A percentile compares a stretch with the other conserved stretches of the same genome.
phyloP scores from a whole-genome alignment of 495 filamentous ascomycete species.

The Sordaria brevicollis region DNA sequence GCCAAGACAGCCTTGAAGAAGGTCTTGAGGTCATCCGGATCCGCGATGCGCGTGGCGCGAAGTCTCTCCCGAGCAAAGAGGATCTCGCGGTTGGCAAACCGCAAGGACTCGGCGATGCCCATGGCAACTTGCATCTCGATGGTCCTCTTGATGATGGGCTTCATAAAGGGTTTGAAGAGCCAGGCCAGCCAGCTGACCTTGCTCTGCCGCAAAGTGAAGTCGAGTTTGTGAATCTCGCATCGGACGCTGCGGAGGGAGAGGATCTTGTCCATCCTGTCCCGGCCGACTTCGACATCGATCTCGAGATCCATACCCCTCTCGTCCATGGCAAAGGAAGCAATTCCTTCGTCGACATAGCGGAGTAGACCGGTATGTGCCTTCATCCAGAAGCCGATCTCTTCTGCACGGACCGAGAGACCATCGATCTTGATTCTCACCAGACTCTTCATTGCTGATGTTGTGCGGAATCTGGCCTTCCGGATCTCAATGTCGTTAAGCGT shows the following conservation, averaged over 20 bases:
- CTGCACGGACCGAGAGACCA: constrained; percentile 70
- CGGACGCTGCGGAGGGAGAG: constrained; percentile 64
- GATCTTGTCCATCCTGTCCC: constrained; percentile 65
- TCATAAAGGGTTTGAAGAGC: constrained; percentile 77
- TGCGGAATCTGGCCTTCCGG: constrained; percentile 64
- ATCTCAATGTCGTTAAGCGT: constrained; percentile 82
- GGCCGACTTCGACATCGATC: constrained; percentile 69
- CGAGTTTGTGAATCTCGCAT: constrained; percentile 77
- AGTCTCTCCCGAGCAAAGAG: constrained; percentile 79
- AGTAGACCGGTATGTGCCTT: constrained; percentile 56
- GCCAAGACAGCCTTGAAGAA: constrained; percentile 76
- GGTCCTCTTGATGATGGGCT: constrained; percentile 65
- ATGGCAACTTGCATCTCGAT: constrained; percentile 70
- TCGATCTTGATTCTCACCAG: constrained; percentile 65
- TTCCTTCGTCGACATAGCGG: constrained; percentile 66
- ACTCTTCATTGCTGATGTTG: constrained; percentile 53
- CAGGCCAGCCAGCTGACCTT: constrained; percentile 69
- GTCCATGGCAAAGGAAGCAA: constrained; percentile 76
- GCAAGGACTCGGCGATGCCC: constrained; percentile 56
- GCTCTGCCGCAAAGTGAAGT: constrained; percentile 63
- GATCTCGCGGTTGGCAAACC: constrained; percentile 71
- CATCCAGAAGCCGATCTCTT: constrained; percentile 74
- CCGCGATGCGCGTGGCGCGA: constrained; percentile 70
- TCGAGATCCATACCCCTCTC: constrained; percentile 78
- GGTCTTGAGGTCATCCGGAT: constrained; percentile 67